phyloP scores from a whole-genome alignment of 1,139 yeast species.

The Hyphopichia buzzinii region DNA sequence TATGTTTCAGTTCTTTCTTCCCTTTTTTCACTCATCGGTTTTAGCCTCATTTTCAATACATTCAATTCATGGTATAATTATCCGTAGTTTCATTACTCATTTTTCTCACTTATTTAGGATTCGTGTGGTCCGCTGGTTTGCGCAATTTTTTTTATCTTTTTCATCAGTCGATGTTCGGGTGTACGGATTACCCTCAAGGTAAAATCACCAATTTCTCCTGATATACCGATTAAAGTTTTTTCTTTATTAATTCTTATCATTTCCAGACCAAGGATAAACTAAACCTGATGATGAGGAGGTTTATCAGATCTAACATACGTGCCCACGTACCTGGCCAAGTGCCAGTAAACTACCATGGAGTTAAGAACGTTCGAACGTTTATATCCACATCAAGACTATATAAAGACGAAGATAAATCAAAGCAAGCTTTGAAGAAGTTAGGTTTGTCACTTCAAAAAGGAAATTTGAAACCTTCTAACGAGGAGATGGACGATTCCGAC shows the following conservation, averaged over 20 bases:
- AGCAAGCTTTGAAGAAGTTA: conserved; percentile 25
- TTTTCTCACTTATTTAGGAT: too few species aligned
- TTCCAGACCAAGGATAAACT: too few species aligned
- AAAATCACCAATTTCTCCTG: neutral
- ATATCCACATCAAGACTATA: conserved; percentile 6
- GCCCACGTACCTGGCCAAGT: neutral
- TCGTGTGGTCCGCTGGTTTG: neutral
- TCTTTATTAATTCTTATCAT: too few species aligned
- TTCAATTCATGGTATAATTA: too few species aligned
- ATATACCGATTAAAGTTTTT: neutral
- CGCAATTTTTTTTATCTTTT: neutral
- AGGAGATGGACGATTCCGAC: conserved; percentile 7
- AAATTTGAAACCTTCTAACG: conserved; percentile 17
- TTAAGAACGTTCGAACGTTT: conserved; percentile 4
- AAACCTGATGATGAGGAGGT: conserved; percentile 1
- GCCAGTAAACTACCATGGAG: neutral
- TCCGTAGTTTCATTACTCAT: too few species aligned
- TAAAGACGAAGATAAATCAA: conserved; percentile 24
- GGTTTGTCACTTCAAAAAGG: conserved; percentile 32
- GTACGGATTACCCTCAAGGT: too few species aligned
- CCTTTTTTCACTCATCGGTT: too few species aligned
- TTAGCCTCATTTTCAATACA: too few species aligned
- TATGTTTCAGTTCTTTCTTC: neutral
- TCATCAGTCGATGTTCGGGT: neutral
- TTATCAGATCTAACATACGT: neutral